These are phyloP conservation scores for Leucocoprinus birnbaumii DNA, from an alignment of 768 basidiomycete genomes.

Conservation along the genomic window DNA sequence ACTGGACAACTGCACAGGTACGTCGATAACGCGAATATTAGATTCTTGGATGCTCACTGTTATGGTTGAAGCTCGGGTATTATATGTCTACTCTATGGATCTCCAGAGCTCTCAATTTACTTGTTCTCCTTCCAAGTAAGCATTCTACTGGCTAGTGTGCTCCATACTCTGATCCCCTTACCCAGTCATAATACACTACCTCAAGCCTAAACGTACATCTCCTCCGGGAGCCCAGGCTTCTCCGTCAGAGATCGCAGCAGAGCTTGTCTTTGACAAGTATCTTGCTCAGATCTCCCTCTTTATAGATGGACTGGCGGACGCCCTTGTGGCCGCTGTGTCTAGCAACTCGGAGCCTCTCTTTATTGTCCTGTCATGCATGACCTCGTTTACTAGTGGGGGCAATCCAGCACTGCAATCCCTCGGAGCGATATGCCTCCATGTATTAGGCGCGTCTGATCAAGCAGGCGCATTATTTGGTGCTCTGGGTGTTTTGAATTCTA, in stretches of 20 bases:
- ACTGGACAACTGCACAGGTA: conserved; percentile 62
- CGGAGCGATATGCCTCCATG: conserved; percentile 63
- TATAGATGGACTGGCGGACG: conserved; percentile 65
- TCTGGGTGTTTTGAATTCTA: conserved; percentile 62
- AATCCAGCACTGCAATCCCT: conserved; percentile 72
- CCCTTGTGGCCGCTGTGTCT: conserved; percentile 52
- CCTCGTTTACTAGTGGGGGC: conserved; percentile 65
- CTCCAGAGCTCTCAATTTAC: conserved; percentile 59
- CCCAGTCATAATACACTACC: conserved; percentile 55
- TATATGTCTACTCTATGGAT: conserved; percentile 73
- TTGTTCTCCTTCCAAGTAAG: conserved; percentile 69
- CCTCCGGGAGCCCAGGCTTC: conserved; percentile 24
- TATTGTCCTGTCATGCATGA: conserved; percentile 56
- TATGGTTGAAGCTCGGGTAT: conserved; percentile 50
- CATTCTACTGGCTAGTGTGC: conserved; percentile 4
- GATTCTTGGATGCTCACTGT: conserved; percentile 6
- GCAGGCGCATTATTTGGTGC: conserved; percentile 71
- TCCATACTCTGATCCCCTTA: background rate
- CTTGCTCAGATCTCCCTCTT: conserved; percentile 62
- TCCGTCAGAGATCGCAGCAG: conserved; percentile 48
- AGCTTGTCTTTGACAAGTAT: conserved; percentile 67
- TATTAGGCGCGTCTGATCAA: conserved; percentile 40
- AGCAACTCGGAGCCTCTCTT: conserved; percentile 52
- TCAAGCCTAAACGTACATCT: conserved; percentile 49
- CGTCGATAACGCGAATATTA: background rate